These are phyloP conservation scores for Fusarium sacchari DNA, from an alignment of 2,329 filamentous ascomycete species.

Conservation along the genomic window DNA sequence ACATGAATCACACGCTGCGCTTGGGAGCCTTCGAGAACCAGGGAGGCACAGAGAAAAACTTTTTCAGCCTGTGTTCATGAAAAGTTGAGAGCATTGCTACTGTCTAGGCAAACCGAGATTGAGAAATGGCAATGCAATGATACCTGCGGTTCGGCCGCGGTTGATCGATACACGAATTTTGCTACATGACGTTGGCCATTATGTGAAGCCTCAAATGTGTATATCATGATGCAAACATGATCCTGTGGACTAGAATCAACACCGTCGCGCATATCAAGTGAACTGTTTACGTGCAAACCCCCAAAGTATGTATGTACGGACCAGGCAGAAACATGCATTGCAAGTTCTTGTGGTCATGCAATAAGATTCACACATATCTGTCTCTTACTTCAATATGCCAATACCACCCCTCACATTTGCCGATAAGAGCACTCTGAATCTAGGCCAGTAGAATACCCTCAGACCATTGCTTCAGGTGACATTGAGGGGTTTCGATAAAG, in stretches of 20 bases:
- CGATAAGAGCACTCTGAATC: not conserved
- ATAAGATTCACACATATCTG: not conserved
- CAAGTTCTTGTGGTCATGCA: not conserved
- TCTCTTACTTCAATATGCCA: no score
- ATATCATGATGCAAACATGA: not conserved
- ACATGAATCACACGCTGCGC: constrained; percentile 27
- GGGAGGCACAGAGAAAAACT: constrained; percentile 7
- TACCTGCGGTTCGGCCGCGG: constrained; percentile 35
- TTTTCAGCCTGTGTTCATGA: constrained; percentile 16
- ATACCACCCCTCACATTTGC: not conserved
- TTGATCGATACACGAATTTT: constrained; percentile 29
- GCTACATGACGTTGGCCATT: not conserved
- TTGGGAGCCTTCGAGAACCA: not conserved
- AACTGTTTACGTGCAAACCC: not conserved
- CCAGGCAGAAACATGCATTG: not conserved
- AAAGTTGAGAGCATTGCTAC: constrained; percentile 40
- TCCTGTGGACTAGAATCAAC: not conserved
- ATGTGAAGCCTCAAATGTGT: not conserved
- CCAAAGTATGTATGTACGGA: not conserved
- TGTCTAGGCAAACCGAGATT: constrained; percentile 32
- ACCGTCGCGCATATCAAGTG: not conserved
- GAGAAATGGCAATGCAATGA: constrained; percentile 44
- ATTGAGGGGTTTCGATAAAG: not conserved
- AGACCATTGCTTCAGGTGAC: no score
- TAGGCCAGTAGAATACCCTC: not conserved